phyloP scores from a whole-genome alignment of 805 yeast genomes.

The Jamesozyma rosinii region DNA sequence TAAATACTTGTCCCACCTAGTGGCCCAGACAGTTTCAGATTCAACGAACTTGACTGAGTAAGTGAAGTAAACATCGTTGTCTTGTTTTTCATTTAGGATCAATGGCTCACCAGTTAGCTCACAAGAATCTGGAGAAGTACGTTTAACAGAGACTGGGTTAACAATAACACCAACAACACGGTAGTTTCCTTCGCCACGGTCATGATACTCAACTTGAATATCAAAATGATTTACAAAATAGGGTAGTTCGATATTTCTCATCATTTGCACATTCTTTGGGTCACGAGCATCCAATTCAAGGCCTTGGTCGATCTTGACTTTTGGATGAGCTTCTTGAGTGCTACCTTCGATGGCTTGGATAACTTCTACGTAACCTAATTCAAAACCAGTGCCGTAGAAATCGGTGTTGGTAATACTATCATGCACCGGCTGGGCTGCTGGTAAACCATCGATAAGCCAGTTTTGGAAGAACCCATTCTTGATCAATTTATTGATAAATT shows the following conservation, averaged over 20 bases:
- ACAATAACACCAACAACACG: constrained; percentile 90
- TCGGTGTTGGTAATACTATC: constrained; percentile 51
- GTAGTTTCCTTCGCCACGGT: constrained; percentile 52
- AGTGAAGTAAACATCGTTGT: constrained; percentile 62
- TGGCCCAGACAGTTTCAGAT: constrained; percentile 84
- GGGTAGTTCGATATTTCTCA: constrained; percentile 33
- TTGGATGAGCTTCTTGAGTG: constrained; percentile 1
- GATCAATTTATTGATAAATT: constrained; percentile 69
- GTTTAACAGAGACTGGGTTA: constrained; percentile 51
- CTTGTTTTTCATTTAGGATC: constrained; percentile 39
- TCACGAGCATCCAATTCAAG: constrained; percentile 13
- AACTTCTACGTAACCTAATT: constrained; percentile 61
- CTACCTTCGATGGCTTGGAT: constrained; percentile 16
- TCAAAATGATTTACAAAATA: constrained; percentile 75
- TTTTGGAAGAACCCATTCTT: constrained; percentile 78
- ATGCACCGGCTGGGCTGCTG: constrained; percentile 61
- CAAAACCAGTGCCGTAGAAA: constrained; percentile 75
- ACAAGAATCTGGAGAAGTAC: constrained; percentile 33
- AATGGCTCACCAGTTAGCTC: constrained; percentile 35
- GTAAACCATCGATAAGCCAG: constrained; percentile 92
- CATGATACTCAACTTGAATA: constrained; percentile 73
- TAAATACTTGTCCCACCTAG: constrained; percentile 95
- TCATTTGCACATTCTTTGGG: constrained; percentile 11
- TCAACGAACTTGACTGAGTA: constrained; percentile 69
- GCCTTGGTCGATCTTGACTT: constrained; percentile 9